A percentile compares a stretch with the other conserved stretches of the same genome.
These are phyloP conservation scores for Solanum pinnatisectum DNA, from an alignment of 257 asterid genomes.

Conservation along the genomic window DNA sequence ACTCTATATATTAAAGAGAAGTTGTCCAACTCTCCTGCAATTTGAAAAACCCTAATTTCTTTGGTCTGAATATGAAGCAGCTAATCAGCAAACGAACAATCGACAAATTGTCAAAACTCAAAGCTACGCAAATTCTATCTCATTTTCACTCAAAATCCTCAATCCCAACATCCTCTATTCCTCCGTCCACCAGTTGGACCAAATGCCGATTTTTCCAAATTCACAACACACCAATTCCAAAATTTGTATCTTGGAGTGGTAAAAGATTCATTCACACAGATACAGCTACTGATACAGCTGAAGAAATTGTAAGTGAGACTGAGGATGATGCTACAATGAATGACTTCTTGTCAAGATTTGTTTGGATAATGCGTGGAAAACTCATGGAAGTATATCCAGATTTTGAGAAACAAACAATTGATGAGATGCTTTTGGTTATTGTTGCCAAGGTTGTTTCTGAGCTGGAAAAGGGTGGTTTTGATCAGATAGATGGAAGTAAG, in stretches of 20 bases:
- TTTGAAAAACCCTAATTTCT: background rate
- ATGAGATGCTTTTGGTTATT: conserved; percentile 69
- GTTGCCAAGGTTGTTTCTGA: conserved; percentile 54
- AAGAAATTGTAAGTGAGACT: conserved; percentile 11
- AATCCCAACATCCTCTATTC: conserved; percentile 2
- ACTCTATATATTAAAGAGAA: background rate
- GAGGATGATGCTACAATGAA: conserved; percentile 45
- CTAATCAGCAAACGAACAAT: conserved; percentile 27
- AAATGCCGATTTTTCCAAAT: background rate
- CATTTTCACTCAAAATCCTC: conserved; percentile 15
- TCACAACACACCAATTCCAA: background rate
- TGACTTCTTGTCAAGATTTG: conserved; percentile 79
- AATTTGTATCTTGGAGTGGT: background rate
- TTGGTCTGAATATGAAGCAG: conserved; percentile 27
- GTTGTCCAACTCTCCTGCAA: background rate
- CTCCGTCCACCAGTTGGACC: background rate
- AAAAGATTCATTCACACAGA: conserved; percentile 32
- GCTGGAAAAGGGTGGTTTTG: conserved; percentile 60
- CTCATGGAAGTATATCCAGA: conserved; percentile 51
- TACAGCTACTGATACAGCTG: conserved; percentile 25
- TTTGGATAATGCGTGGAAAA: conserved; percentile 79
- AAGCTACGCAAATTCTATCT: conserved; percentile 14
- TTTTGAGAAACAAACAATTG: conserved; percentile 51
- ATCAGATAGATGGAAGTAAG: conserved; percentile 17
- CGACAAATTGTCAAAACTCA: conserved; percentile 22